Base-by-base conservation (phyloP, 2,329 filamentous ascomycete genomes). In the Ceratocystis destructans region DNA sequence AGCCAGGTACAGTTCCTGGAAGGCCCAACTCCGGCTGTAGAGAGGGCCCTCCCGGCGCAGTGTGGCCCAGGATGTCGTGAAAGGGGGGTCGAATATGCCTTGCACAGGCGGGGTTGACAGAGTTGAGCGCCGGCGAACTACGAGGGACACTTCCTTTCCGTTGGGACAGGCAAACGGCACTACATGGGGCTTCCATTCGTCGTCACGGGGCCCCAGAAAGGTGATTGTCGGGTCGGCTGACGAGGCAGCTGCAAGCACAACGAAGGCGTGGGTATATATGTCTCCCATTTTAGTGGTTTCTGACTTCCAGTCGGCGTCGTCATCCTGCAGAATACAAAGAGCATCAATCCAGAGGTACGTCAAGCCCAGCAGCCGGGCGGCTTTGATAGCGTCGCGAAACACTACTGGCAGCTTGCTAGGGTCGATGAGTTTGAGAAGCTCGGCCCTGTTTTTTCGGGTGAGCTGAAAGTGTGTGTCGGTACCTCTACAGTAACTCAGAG, bases 311-410 rank as follows among this genome's bases (percentile, higher is more conserved):
- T 71, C 70, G 1, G 46, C 66, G 0, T 44, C 20, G 2, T 64
- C 66, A 37, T 70, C 70, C 41, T 75, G 73, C n/a, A 73, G 45
- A 7, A 75, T 74, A 46, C 73, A 75, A 0, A 75, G 59, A 3
- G 72, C 71, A 67, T 75, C 72, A 33, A 75, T 73, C 74, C 74
- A 75, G 0, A 75, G 55, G 61, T 73, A 75, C 0, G 55, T 48
- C 7, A 73, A 33, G 0, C 65, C 62, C 2, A 75, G 70, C 3
- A 63, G 37, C 1, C 70, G 69, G 3, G 72, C 69, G 4, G 74
- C 65, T 0, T 28, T n/a, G 37, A 76, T 70, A 1, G 72, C 71
- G 46, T 75, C 72, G 3, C 62, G 67, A n/a, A 74, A 72, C 5
- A 70, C 71, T 3, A 53, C 64, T 8, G 70, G 70, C 1, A 72